Base-by-base conservation (phyloP, 495 filamentous ascomycete genomes). In the Beverwykella pulmonaria region DNA sequence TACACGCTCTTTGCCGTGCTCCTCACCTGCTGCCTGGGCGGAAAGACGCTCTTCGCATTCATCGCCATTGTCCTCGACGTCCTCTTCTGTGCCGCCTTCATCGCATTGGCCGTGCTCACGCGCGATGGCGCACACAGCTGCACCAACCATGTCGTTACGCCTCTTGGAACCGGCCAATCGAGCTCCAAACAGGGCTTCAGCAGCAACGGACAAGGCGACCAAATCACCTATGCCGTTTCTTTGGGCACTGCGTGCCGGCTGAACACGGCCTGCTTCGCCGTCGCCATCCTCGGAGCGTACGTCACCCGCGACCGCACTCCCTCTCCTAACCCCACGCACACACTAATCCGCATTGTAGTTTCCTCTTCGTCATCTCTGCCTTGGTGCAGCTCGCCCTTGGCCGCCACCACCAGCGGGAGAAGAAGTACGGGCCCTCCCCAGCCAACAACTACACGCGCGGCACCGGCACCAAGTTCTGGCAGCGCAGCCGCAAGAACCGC, bases 221-320 rank as follows among this genome's bases (percentile, higher is more conserved):
- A 74, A 32, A 68, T 65, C 50, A 75, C 73, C 34, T 76, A 75
- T 47, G 49, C 69, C 6, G 83, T 83, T 1, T 83, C 71, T 55
- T 81, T 86, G 67, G 75, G 78, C 22, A 79, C 81, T 60, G 83
- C 86, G 7, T 96, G 92, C 77, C 79, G 81, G 61, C 77, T 95
- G 70, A 80, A 94, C 75, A 89, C 84, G 58, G 90, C 86, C 17
- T 81, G 77, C 19, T 88, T 97, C 68, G 89, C 88, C 1, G 89
- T 92, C n/a, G 80, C 90, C 0, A 87, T 96, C 63, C 82, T 90
- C 60, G 88, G 82, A 72, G 82, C 89, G 91, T 93, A 80, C 87
- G 90, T 83, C 32, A 10, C 12, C 6, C 32, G 6, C 32, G 6
- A 34, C 12, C 32, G 32, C 32, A 5, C 32, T 34, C 32, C 32